Conservation (phyloP, 345 rosid species). For the Litchi chinensis region DNA sequence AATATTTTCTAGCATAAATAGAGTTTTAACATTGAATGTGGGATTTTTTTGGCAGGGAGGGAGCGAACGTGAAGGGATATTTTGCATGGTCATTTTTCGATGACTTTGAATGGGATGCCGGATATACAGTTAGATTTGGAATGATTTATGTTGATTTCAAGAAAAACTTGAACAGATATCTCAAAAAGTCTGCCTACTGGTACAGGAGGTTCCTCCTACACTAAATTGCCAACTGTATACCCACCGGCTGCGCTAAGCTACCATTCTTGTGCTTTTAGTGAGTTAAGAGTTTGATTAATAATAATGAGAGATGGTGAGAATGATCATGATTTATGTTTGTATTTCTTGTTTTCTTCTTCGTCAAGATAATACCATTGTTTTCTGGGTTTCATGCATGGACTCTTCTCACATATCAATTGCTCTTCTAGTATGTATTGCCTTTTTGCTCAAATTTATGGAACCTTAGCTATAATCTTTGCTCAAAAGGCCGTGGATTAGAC, state of each 20-base stretch:
- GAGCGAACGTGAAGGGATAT: slow-evolving; percentile 22
- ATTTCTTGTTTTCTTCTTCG: not conserved
- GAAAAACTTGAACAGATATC: slow-evolving; percentile 40
- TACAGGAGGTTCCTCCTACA: slow-evolving; percentile 32
- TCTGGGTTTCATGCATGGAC: not conserved
- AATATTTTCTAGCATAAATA: too few relatives aligned
- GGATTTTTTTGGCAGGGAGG: slow-evolving; percentile 29
- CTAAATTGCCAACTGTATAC: too few relatives aligned
- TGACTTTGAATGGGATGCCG: slow-evolving; percentile 46
- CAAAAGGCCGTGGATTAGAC: too few relatives aligned
- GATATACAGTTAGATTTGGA: slow-evolving; percentile 46
- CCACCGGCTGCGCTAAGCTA: too few relatives aligned
- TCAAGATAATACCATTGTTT: too few relatives aligned
- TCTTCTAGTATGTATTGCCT: too few relatives aligned
- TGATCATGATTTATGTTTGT: too few relatives aligned
- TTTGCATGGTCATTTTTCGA: slow-evolving; percentile 44
- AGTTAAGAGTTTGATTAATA: not conserved
- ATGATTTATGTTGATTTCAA: slow-evolving; percentile 41
- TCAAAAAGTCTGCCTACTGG: slow-evolving; percentile 49
- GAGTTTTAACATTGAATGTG: not conserved
- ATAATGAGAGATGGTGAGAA: not conserved
- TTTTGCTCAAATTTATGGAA: not conserved
- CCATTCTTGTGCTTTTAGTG: not conserved
- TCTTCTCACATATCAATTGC: too few relatives aligned
- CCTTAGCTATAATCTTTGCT: slow-evolving; percentile 3